Conservation (phyloP, 371 early-diverging fungal species). For the Blyttiomyces sp. region DNA sequence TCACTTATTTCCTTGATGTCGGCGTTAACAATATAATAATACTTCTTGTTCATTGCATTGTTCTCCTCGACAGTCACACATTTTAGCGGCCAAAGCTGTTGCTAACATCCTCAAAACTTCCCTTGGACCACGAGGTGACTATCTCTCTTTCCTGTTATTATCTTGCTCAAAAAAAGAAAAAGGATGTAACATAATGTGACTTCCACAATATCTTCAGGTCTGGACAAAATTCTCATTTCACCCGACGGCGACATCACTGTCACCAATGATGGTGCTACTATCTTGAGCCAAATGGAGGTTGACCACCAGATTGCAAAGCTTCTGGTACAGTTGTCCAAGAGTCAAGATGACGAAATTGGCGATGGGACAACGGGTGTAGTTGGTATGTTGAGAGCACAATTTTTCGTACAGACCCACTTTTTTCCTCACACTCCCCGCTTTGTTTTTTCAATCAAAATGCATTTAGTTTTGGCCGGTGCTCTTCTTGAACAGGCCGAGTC, state of each 20-base stretch:
- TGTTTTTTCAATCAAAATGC: too few relatives aligned
- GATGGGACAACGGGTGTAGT: slow-evolving; percentile 99
- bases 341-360: slow-evolving; percentile 99
- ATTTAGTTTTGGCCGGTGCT: slow-evolving; percentile 94
- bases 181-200: not conserved
- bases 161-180: not conserved
- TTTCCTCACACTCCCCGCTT: not conserved
- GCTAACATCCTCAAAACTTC: slow-evolving; percentile 96
- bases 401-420: not conserved
- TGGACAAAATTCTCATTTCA: slow-evolving; percentile 99
- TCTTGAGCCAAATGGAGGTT: slow-evolving; percentile 98
- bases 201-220: slow-evolving; percentile 53
- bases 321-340: slow-evolving; percentile 95
- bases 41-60: too few relatives aligned
- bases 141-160: not conserved
- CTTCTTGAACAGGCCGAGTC: slow-evolving; percentile 96
- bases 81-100: slow-evolving; percentile 95
- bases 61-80: slow-evolving; percentile 80
- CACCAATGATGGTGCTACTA: slow-evolving; percentile 99
- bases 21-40: too few relatives aligned
- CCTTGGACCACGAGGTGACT: slow-evolving; percentile 96
- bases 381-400: slow-evolving; percentile 54
- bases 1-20: too few relatives aligned
- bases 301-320: slow-evolving; percentile 99
- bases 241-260: slow-evolving; percentile 99